These are phyloP conservation scores for Poronia punctata DNA, from an alignment of 495 filamentous ascomycete species.

Conservation along the genomic window DNA sequence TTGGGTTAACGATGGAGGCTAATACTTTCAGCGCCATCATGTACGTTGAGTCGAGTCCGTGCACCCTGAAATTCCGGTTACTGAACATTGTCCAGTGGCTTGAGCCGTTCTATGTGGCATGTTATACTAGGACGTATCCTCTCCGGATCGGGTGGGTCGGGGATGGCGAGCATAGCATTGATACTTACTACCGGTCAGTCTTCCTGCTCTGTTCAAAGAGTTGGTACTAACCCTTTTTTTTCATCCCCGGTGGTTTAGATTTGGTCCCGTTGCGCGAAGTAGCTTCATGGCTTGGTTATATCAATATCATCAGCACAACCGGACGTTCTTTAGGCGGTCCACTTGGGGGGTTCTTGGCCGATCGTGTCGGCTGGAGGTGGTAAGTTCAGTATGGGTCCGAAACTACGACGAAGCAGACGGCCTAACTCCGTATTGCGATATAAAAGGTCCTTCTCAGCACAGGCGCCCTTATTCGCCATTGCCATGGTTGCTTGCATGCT, in stretches of 20 bases:
- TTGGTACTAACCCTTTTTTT: too few species aligned
- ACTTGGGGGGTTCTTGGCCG: slow-evolving; percentile 56
- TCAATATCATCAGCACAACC: slow-evolving; percentile 57
- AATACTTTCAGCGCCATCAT: slow-evolving; percentile 35
- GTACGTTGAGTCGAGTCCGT: slow-evolving; percentile 44
- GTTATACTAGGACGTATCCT: slow-evolving; percentile 52
- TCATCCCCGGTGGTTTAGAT: slow-evolving; percentile 29
- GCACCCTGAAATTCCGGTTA: background rate
- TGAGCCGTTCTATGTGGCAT: slow-evolving; percentile 42
- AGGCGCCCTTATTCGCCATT: slow-evolving; percentile 47
- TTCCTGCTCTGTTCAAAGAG: too few species aligned
- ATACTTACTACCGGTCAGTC: slow-evolving; percentile 54
- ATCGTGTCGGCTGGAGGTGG: slow-evolving; percentile 64
- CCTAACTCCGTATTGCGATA: background rate
- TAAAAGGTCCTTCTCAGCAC: slow-evolving; percentile 53
- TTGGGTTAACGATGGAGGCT: too few species aligned
- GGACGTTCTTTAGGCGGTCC: slow-evolving; percentile 61
- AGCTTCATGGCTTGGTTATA: slow-evolving; percentile 57
- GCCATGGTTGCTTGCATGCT: slow-evolving; percentile 47
- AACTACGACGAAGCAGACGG: background rate
- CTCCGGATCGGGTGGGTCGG: slow-evolving; percentile 53
- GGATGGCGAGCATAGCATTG: slow-evolving; percentile 49
- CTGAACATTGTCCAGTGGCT: slow-evolving; percentile 33
- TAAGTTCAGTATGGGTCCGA: slow-evolving; percentile 11
- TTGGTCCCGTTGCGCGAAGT: slow-evolving; percentile 61